Evolutionary conservation across 176 grass and related monocot species (phyloP), one percentile per base, ranked within the genome.

Genomic region (Themeda triandra): DNA sequence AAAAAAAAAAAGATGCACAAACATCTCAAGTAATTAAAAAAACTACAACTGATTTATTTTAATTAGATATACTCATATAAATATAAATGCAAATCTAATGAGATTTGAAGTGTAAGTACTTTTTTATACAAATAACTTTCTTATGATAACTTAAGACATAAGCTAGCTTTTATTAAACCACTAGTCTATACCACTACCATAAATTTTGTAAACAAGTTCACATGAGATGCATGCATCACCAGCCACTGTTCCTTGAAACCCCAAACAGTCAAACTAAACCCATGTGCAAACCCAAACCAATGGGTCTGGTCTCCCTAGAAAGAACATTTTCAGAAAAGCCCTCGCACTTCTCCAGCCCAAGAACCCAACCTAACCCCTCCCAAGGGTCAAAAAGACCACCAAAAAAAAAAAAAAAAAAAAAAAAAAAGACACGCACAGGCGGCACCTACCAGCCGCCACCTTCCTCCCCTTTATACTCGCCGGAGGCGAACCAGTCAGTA

Each of bases 381-480:
- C 0, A 25, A 25, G 24, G 10, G 24, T 4, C 4, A 5, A 45
- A 44, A 35, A 6, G 42, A 23, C 24, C 2, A 13, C n/a, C n/a
- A 39, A 23, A 2, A 13, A 41, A 63, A 63, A 70, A 29, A 33
- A 19, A 29, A n/a, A n/a, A n/a, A 39, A 23, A 2, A 13, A 41
- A 63, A 63, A 70, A 29, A 33, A 19, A 29, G 1, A 46, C 19
- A 80, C 53, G 9, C 39, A 44, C 64, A 72, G 29, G n/a, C 68
- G 13, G 42, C 58, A 72, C 31, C 79, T 23, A 66, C 84, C 62
- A 66, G 80, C 75, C 80, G 80, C 84, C 84, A 87, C 76, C 81
- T 89, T 81, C 73, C 39, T 81, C 73, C 39, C 63, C 67, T 31
- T 63, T 85, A 39, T 84, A 88, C 51, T 30, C 69, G 82, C 64